Conservation (phyloP, 2,329 filamentous ascomycete genomes). For the Xylaria sp. region DNA sequence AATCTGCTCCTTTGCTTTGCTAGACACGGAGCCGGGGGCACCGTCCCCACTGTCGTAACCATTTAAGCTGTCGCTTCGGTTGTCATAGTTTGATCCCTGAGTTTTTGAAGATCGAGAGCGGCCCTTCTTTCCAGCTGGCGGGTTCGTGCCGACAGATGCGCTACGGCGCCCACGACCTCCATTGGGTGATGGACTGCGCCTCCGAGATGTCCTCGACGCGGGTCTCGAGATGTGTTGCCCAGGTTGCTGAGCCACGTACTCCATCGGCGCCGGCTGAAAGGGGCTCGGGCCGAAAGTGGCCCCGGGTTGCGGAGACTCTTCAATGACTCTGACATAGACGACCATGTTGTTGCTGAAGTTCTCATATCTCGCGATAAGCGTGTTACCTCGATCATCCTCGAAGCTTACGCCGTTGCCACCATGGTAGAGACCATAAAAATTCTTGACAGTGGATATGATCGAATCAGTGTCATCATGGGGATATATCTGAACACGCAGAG, state of each 20-base stretch:
- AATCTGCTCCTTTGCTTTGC: conserved; percentile 81
- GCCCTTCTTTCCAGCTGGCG: conserved; percentile 60
- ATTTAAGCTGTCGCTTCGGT: conserved; percentile 65
- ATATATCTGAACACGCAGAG: conserved; percentile 89
- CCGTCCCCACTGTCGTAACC: conserved; percentile 89
- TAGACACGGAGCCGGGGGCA: conserved; percentile 74
- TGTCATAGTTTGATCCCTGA: conserved; percentile 63
- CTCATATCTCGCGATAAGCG: conserved; percentile 92
- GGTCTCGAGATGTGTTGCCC: conserved; percentile 68
- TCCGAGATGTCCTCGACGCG: conserved; percentile 69
- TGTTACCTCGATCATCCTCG: conserved; percentile 86
- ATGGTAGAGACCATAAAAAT: conserved; percentile 96
- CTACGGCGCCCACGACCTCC: conserved; percentile 73
- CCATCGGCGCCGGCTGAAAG: conserved; percentile 55
- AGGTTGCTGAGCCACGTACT: conserved; percentile 53
- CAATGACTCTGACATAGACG: conserved; percentile 87
- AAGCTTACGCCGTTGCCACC: conserved; percentile 87
- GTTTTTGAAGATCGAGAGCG: conserved; percentile 72
- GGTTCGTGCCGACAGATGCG: conserved; percentile 65
- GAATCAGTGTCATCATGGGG: conserved; percentile 96
- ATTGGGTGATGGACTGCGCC: conserved; percentile 78
- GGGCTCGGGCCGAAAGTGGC: conserved; percentile 55
- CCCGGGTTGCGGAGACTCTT: conserved; percentile 53
- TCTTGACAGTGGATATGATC: conserved; percentile 97
- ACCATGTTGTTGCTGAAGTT: conserved; percentile 93